Evolutionary conservation across 2,329 filamentous ascomycete species (phyloP), one percentile per base, ranked within the genome.

Genomic region (Cordyceps farinosa): DNA sequence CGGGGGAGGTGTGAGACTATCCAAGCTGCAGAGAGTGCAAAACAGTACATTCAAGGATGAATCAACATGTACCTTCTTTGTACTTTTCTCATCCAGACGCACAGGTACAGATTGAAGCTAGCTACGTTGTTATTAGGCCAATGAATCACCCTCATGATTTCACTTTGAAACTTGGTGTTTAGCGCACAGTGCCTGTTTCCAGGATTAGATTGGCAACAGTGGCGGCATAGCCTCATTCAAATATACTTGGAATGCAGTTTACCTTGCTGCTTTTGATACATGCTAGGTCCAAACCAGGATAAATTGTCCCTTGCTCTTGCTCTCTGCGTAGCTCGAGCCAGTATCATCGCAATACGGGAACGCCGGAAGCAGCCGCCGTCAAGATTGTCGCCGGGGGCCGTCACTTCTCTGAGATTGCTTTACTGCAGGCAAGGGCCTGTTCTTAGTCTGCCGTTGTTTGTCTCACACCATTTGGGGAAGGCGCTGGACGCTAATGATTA

Each of bases 1-100:
- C n/a, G 4, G 36, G 38, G 7, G 36, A 59, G 57, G 57, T 42
- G 57, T 60, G 47, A 52, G 22, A 11, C 5, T 52, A 60, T 52
- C 57, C 36, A 30, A 7, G 22, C 47, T 10, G 13, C n/a, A 34
- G 11, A 48, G 22, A 22, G 22, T 34, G 11, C 10, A 10, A 42
- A 3, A 30, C 30, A 17, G 11, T 30, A 22, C 38, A 44, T 30
- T 10, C 2, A 10, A 17, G 17, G 36, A 44, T n/a, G 9, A 30
- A 42, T 32, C 4, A 32, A 32, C 22, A 32, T 10, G 38, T 44
- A 32, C 38, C 38, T 27, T 17, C 3, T 4, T 53, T 53, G 51
- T 29, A 40, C 7, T 15, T n/a, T 38, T 8, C 17, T 10, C 3
- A 13, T 48, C 3, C 22, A 38, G 10, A 6, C 13, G 6, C 10